Percentiles rank a stretch among this genome's conserved stretches.
Evolutionary conservation across 1,139 yeast species (phyloP).

Genomic region (Candida sanyaensis): DNA sequence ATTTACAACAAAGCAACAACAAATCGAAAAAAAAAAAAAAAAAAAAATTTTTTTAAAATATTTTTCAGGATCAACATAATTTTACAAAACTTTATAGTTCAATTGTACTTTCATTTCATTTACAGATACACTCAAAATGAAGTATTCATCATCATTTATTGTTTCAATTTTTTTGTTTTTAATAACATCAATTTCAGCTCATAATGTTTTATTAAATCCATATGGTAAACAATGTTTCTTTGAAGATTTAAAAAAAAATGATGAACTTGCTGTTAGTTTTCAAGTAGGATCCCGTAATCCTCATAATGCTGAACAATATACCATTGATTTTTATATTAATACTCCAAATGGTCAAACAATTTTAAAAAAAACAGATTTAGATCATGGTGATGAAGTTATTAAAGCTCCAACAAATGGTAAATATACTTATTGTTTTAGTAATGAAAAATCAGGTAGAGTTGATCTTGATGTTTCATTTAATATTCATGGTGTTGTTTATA

Average conservation of each 20-base stretch:
- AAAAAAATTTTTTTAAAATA: neutral
- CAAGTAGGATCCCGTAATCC: constrained; percentile 95
- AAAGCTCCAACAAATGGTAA: constrained; percentile 71
- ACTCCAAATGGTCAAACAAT: constrained; percentile 62
- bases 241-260: constrained; percentile 79
- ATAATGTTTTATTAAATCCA: constrained; percentile 82
- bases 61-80: constrained; percentile 1
- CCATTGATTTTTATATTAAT: constrained; percentile 67
- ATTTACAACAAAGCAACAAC: neutral
- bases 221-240: constrained; percentile 87
- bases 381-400: constrained; percentile 80
- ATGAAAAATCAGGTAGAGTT: constrained; percentile 70
- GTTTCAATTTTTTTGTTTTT: constrained; percentile 1
- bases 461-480: constrained; percentile 95
- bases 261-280: constrained; percentile 84
- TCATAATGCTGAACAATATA: constrained; percentile 71
- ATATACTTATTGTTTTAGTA: constrained; percentile 87
- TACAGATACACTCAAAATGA: neutral
- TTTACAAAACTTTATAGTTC: too few species aligned
- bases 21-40: too few species aligned
- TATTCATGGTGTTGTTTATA: constrained; percentile 89
- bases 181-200: constrained; percentile 43
- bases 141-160: constrained; percentile 1
- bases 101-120: neutral
- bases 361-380: constrained; percentile 53